Conservation (phyloP, 2,329 filamentous ascomycete species). For the Lecanicillium sp. region DNA sequence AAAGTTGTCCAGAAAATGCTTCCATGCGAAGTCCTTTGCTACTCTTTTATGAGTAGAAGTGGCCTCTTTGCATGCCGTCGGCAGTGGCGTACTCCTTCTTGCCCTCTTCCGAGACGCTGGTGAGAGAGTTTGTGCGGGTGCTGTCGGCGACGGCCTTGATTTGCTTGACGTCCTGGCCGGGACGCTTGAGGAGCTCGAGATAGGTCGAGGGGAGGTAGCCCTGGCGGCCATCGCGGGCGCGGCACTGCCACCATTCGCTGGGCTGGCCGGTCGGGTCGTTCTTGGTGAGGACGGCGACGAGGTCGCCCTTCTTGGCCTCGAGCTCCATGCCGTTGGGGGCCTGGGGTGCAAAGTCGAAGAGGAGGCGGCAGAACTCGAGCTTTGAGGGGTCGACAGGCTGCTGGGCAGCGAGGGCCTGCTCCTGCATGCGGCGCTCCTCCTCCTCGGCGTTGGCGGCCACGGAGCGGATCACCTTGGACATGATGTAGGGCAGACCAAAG, state of each 20-base stretch:
- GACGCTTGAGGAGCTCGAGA: slow-evolving; percentile 64
- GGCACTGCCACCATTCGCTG: slow-evolving; percentile 96
- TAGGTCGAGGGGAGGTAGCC: slow-evolving; percentile 92
- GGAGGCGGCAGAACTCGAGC: slow-evolving; percentile 89
- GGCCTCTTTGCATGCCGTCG: slow-evolving; percentile 52
- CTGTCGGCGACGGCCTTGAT: slow-evolving; percentile 45
- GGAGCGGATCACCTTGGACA: slow-evolving; percentile 89
- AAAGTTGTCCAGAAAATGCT: not conserved
- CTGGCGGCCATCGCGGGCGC: slow-evolving; percentile 80
- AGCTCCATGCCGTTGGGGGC: slow-evolving; percentile 69
- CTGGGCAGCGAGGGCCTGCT: slow-evolving; percentile 44
- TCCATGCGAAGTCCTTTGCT: not conserved
- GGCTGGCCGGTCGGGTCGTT: slow-evolving; percentile 85
- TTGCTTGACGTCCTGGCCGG: slow-evolving; percentile 44
- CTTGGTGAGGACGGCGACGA: slow-evolving; percentile 90
- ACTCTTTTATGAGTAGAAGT: slow-evolving; percentile 45
- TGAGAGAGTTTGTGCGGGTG: slow-evolving; percentile 44
- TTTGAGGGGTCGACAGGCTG: slow-evolving; percentile 75
- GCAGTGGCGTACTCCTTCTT: slow-evolving; percentile 48
- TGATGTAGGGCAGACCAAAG: slow-evolving; percentile 91
- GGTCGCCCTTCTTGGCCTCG: slow-evolving; percentile 87
- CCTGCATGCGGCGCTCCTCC: slow-evolving; percentile 56
- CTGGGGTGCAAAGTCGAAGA: slow-evolving; percentile 91
- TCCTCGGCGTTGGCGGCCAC: slow-evolving; percentile 81
- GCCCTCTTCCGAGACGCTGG: slow-evolving; percentile 37